Evolutionary conservation across 2,329 filamentous ascomycete species (phyloP).

Genomic region (Xylaria sp.): DNA sequence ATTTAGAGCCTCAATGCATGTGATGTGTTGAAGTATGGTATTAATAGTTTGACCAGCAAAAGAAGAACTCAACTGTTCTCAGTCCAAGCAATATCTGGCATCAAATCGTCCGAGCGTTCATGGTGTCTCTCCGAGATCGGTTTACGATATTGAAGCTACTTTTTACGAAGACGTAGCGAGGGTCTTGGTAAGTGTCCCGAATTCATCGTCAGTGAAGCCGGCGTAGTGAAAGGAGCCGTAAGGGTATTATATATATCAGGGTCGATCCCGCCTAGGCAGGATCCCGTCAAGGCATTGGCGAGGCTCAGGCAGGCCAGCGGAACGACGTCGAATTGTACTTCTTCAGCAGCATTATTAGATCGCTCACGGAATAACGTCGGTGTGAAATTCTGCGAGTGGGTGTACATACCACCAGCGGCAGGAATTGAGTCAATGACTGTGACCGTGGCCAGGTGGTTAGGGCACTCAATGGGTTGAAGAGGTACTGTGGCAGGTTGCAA

Average conservation of each 20-base stretch:
- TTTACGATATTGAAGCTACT: neutral
- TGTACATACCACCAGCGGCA: neutral
- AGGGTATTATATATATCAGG: constrained; percentile 27
- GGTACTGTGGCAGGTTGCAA: constrained; percentile 1
- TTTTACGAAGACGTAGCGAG: neutral
- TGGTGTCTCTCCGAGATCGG: neutral
- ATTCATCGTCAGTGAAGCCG: constrained; percentile 33
- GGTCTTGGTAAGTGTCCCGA: constrained; percentile 11
- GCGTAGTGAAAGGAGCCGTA: constrained; percentile 41
- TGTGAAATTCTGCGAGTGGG: too few species aligned
- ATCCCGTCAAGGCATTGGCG: constrained; percentile 37
- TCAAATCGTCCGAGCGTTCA: neutral
- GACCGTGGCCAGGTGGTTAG: neutral
- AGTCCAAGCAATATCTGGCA: neutral
- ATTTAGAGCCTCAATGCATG: too few species aligned
- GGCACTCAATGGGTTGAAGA: neutral
- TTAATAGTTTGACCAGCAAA: too few species aligned
- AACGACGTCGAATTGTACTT: constrained; percentile 29
- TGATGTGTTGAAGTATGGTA: too few species aligned
- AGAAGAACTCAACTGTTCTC: too few species aligned
- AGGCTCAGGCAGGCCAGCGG: constrained; percentile 42
- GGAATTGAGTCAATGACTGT: neutral
- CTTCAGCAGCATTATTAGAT: constrained; percentile 3
- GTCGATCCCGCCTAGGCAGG: constrained; percentile 29
- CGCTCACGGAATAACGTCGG: too few species aligned